Conservation (phyloP, 768 basidiomycete species). For the Dictyophora rubrovolvata region DNA sequence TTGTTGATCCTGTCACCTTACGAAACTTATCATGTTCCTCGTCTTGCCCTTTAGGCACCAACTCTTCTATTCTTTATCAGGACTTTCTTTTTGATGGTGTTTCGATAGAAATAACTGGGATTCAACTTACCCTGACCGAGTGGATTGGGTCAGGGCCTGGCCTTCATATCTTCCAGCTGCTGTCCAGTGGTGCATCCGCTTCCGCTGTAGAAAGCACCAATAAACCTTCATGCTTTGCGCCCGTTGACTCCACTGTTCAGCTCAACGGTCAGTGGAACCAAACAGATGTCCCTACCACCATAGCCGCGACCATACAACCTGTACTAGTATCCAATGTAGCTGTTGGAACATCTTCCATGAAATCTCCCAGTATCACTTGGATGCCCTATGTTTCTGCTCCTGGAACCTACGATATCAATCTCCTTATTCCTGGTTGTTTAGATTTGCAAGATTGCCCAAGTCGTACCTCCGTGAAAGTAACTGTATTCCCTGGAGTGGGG, state of each 20-base stretch:
- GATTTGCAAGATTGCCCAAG: constrained; percentile 67
- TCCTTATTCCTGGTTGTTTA: constrained; percentile 81
- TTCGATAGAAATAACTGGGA: constrained; percentile 67
- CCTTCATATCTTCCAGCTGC: constrained; percentile 81
- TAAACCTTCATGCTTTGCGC: constrained; percentile 63
- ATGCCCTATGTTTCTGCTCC: constrained; percentile 85
- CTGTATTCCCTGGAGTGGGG: constrained; percentile 68
- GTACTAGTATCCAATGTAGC: constrained; percentile 60
- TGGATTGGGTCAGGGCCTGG: constrained; percentile 74
- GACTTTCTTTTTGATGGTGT: constrained; percentile 75
- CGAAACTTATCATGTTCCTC: constrained; percentile 68
- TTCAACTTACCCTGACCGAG: constrained; percentile 70
- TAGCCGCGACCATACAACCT: constrained; percentile 69
- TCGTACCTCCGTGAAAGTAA: constrained; percentile 75
- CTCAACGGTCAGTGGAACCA: constrained; percentile 63
- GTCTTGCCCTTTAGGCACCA: constrained; percentile 70
- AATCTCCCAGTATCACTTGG: constrained; percentile 80
- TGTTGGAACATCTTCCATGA: constrained; percentile 49
- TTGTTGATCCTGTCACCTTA: constrained; percentile 64
- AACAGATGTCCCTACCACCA: constrained; percentile 54
- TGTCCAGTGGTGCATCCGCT: constrained; percentile 86
- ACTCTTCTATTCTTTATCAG: constrained; percentile 74
- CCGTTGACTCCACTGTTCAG: constrained; percentile 57
- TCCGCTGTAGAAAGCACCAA: constrained; percentile 59
- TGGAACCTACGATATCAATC: constrained; percentile 74